Percentiles rank a stretch among this genome's conserved stretches.
These are phyloP conservation scores for Mytilinidion resinicola DNA, from an alignment of 495 filamentous ascomycete genomes.

Conservation along the genomic window DNA sequence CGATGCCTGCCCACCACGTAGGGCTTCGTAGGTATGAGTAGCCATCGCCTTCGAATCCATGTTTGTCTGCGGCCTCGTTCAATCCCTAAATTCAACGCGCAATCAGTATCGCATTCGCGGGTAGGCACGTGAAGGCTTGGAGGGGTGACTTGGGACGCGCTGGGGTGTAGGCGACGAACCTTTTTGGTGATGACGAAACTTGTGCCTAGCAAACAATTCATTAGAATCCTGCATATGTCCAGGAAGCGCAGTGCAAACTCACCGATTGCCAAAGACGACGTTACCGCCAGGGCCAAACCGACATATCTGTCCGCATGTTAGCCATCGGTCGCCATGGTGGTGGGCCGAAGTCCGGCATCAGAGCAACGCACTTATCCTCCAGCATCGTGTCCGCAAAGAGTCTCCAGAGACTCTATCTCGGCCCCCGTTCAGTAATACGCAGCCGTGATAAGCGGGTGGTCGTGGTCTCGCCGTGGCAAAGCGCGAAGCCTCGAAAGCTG, in stretches of 20 bases:
- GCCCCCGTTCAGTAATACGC: neutral
- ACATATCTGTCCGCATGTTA: conserved; percentile 64
- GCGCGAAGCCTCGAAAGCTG: neutral
- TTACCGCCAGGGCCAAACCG: conserved; percentile 80
- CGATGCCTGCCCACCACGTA: conserved; percentile 90
- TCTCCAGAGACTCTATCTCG: conserved; percentile 1
- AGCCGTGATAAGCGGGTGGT: neutral
- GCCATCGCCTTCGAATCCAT: conserved; percentile 95
- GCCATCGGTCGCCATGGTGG: neutral
- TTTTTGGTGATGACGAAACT: conserved; percentile 95
- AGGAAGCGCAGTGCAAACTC: conserved; percentile 36
- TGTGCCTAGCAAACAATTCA: conserved; percentile 50
- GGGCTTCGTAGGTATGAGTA: conserved; percentile 89
- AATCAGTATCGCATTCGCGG: conserved; percentile 3
- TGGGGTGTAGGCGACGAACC: conserved; percentile 43
- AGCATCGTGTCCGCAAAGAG: conserved; percentile 52
- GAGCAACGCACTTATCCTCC: conserved; percentile 72
- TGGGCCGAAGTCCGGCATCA: neutral
- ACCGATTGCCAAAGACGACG: conserved; percentile 91
- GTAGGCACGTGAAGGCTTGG: neutral
- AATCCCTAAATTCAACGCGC: conserved; percentile 56
- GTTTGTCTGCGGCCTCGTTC: conserved; percentile 77
- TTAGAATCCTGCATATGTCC: conserved; percentile 27
- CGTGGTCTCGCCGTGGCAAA: neutral
- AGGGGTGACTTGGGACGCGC: neutral